Base-by-base conservation (phyloP, 2,329 filamentous ascomycete genomes). In the Alternaria ventricosa region DNA sequence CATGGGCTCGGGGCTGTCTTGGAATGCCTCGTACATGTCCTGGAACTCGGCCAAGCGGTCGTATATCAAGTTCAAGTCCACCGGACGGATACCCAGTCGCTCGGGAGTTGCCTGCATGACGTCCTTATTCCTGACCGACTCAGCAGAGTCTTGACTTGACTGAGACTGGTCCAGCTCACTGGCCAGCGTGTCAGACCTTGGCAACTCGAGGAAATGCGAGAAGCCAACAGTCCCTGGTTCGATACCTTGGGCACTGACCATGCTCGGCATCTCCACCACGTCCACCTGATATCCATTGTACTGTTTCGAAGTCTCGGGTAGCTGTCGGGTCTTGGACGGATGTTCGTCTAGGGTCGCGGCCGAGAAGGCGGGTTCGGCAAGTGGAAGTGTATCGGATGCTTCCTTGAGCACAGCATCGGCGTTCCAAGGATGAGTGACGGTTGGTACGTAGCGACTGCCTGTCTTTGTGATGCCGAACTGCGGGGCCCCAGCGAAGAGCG, bases 401-500 rank as follows among this genome's bases (percentile, higher is more conserved):
- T 92, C 89, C 59, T 87, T 84, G 68, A 90, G 88, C 69, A 84
- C 81, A 61, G 90, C 60, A 9, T 71, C 69, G 65, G 87, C 84
- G 75, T 92, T 88, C 85, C 89, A 92, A 1, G 89, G 90, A 74
- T 89, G 92, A 41, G 88, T 87, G 27, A 90, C 88, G 53, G 84
- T 87, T 22, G 90, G 89, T 70, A 88, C 85, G 22, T 87, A 87
- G 85, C 87, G 62, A 84, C 85, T 75, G 84, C 87, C 86, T 70
- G 88, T 85, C 61, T 84, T 86, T 56, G 87, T 85, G 68, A 87
- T 85, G 76, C 88, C 89, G 81, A 90, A 92, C 75, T 92, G 89
- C 66, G 90, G 90, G 46, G 90, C 90, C n/a, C 90, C 90, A 25
- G 90, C 91, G 82, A 92, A 93, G 72, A 92, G 85, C 78, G 88